phyloP scores from a whole-genome alignment of 176 grass and related monocot species.

The Hsuehochloa calcarea region DNA sequence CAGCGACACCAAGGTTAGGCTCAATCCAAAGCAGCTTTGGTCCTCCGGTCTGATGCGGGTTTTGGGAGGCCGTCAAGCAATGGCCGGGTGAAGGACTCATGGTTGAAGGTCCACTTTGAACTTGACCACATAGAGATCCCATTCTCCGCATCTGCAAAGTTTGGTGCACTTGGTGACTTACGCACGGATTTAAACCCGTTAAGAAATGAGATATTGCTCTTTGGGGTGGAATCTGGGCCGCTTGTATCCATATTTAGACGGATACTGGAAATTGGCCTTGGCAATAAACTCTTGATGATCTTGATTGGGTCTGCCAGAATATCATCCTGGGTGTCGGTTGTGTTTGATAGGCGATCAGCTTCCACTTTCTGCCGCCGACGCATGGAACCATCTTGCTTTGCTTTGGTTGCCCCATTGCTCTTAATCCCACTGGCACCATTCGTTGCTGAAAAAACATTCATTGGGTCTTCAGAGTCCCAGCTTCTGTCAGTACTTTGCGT shows the following conservation, averaged over 20 bases:
- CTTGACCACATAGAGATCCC: constrained; percentile 43
- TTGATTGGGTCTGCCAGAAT: constrained; percentile 36
- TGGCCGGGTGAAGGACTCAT: constrained; percentile 50
- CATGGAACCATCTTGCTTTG: constrained; percentile 39
- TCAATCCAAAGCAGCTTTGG: constrained; percentile 72
- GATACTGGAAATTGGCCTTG: constrained; percentile 40
- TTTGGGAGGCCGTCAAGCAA: constrained; percentile 42
- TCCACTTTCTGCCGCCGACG: constrained; percentile 59
- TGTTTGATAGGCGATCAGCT: neutral
- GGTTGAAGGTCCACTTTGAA: constrained; percentile 52
- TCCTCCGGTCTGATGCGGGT: constrained; percentile 29
- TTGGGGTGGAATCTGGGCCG: constrained; percentile 16
- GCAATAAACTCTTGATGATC: constrained; percentile 43
- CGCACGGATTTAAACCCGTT: constrained; percentile 46
- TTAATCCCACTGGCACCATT: constrained; percentile 9
- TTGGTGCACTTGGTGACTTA: constrained; percentile 57
- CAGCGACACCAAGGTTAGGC: neutral
- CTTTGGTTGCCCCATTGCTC: constrained; percentile 24
- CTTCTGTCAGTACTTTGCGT: neutral
- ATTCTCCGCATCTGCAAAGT: constrained; percentile 45
- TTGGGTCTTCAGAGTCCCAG: neutral
- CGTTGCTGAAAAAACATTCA: neutral
- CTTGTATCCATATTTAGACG: constrained; percentile 26
- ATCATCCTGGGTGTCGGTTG: constrained; percentile 25
- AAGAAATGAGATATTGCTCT: constrained; percentile 24